These are phyloP conservation scores for Sporothrix pseudoabietina DNA, from an alignment of 2,329 filamentous ascomycete genomes.

Conservation along the genomic window DNA sequence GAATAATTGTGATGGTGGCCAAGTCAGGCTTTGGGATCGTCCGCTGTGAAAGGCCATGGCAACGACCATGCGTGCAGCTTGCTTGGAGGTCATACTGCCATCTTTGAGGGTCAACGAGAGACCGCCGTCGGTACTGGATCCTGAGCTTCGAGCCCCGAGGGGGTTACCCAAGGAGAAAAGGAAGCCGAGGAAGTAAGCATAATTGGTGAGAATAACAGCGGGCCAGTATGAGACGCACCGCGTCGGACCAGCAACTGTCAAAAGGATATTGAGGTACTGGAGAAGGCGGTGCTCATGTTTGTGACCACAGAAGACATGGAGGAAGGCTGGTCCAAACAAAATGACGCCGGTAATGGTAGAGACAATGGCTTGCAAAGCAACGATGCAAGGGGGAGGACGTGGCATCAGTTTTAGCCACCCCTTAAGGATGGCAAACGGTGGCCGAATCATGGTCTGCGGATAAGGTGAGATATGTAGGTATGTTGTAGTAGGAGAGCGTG, in stretches of 20 bases:
- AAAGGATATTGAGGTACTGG: background rate
- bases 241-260: background rate
- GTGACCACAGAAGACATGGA: background rate
- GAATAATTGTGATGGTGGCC: constrained; percentile 1
- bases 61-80: background rate
- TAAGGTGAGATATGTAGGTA: background rate
- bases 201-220: constrained; percentile 24
- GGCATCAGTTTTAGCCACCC: background rate
- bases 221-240: background rate
- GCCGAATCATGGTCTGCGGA: background rate
- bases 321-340: background rate
- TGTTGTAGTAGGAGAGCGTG: background rate
- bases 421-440: background rate
- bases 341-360: background rate
- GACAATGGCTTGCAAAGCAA: background rate
- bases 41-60: constrained; percentile 30
- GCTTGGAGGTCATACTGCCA: background rate
- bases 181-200: constrained; percentile 29
- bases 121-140: too few species aligned
- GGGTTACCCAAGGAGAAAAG: constrained; percentile 22
- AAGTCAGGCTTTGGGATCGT: background rate
- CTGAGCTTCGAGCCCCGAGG: background rate
- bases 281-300: background rate
- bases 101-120: background rate
- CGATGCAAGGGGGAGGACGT: background rate